Percentiles rank a stretch among this genome's conserved stretches.
Conservation (phyloP, 2,329 filamentous ascomycete species). For the Aurifilum marmelostoma region DNA sequence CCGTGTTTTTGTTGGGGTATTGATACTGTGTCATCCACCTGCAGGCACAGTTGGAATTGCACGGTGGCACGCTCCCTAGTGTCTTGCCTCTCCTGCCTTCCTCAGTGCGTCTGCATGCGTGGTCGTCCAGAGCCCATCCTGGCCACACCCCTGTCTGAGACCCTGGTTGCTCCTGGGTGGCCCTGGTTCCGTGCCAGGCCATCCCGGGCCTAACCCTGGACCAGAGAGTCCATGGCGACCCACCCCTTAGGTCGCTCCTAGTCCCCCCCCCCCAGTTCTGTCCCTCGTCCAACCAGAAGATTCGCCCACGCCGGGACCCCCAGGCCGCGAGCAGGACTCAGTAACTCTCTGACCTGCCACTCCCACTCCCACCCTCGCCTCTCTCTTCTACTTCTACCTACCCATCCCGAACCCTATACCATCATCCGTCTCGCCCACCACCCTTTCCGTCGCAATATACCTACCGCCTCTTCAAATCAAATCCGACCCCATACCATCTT, state of each 20-base stretch:
- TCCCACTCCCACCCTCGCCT: conserved; percentile 22
- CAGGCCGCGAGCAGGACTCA: background rate
- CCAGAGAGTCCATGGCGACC: conserved; percentile 4
- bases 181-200: background rate
- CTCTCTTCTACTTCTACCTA: conserved; percentile 26
- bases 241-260: conserved; percentile 18
- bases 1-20: background rate
- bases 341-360: background rate
- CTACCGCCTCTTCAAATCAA: no score
- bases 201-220: background rate
- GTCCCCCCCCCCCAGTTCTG: conserved; percentile 21
- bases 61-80: background rate
- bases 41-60: background rate
- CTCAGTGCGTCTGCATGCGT: conserved; percentile 5
- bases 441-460: conserved; percentile 14
- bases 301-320: conserved; percentile 11
- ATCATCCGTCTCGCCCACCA: conserved; percentile 8
- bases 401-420: conserved; percentile 26
- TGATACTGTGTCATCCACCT: background rate
- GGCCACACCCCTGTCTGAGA: background rate
- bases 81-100: conserved; percentile 3
- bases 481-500: no score
- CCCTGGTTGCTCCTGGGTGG: background rate
- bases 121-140: conserved; percentile 6
- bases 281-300: conserved; percentile 25